A percentile compares a stretch with the other conserved stretches of the same genome.
Evolutionary conservation across 257 asterid genomes (phyloP).

Genomic region (Avicennia marina): DNA sequence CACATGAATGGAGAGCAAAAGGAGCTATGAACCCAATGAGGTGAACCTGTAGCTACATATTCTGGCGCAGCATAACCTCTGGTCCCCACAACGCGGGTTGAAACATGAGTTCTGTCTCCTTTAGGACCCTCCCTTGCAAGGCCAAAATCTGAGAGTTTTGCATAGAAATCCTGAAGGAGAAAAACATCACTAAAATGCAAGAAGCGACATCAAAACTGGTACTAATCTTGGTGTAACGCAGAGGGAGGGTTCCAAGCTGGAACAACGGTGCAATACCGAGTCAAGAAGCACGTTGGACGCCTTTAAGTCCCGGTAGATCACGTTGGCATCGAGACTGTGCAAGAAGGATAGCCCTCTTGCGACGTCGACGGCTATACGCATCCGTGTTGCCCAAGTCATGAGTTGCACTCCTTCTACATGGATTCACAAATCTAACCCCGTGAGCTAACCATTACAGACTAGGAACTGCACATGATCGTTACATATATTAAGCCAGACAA

Average conservation of each 20-base stretch:
- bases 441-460: too few species aligned
- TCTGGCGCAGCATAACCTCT: constrained; percentile 61
- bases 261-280: constrained; percentile 26
- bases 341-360: constrained; percentile 48
- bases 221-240: not conserved
- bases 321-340: constrained; percentile 43
- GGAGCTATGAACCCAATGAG: not conserved
- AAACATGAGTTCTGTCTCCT: constrained; percentile 52
- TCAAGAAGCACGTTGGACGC: constrained; percentile 51
- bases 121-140: constrained; percentile 54
- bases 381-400: constrained; percentile 43
- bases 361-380: constrained; percentile 42
- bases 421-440: not conserved
- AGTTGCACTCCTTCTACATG: constrained; percentile 47
- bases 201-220: not conserved
- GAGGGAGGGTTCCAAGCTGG: not conserved
- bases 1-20: not conserved
- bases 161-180: constrained; percentile 40
- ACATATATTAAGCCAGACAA: not conserved
- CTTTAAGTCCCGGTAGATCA: constrained; percentile 54
- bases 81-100: constrained; percentile 51
- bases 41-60: constrained; percentile 44
- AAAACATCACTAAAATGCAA: not conserved
- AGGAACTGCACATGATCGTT: not conserved
- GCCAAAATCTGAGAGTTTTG: constrained; percentile 56